Evolutionary conservation across 2,329 filamentous ascomycete genomes (phyloP).

Genomic region (Penicillium sp.): DNA sequence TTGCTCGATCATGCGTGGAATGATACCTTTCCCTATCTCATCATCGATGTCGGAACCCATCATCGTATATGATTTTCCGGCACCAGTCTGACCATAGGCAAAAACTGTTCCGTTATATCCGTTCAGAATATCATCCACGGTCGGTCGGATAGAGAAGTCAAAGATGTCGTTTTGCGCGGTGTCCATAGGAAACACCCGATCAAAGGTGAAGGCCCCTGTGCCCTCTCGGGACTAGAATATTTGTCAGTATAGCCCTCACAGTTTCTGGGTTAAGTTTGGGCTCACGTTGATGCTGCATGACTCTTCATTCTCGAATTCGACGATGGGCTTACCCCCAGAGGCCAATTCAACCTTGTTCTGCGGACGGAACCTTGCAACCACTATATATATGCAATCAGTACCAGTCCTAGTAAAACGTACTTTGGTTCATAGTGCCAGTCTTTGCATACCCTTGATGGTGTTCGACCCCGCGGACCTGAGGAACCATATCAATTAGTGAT

Average conservation of each 20-base stretch:
- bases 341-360: constrained; percentile 91
- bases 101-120: constrained; percentile 99
- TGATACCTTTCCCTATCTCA: constrained; percentile 78
- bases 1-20: constrained; percentile 92
- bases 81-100: constrained; percentile 94
- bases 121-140: constrained; percentile 95
- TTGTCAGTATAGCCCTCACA: constrained; percentile 17
- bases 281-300: constrained; percentile 75
- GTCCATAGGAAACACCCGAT: constrained; percentile 91
- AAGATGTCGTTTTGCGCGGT: constrained; percentile 89
- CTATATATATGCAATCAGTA: constrained; percentile 42
- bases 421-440: neutral
- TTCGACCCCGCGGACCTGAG: constrained; percentile 30
- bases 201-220: constrained; percentile 83
- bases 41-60: constrained; percentile 94
- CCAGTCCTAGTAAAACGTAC: neutral
- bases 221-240: constrained; percentile 65
- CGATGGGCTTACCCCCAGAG: constrained; percentile 84
- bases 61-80: constrained; percentile 99
- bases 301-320: constrained; percentile 77
- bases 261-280: neutral
- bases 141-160: constrained; percentile 91
- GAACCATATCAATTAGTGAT: constrained; percentile 12
- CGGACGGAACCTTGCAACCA: constrained; percentile 93
- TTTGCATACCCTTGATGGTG: constrained; percentile 47